phyloP scores from a whole-genome alignment of 2,329 filamentous ascomycete genomes.

The Bipolaris cookei region DNA sequence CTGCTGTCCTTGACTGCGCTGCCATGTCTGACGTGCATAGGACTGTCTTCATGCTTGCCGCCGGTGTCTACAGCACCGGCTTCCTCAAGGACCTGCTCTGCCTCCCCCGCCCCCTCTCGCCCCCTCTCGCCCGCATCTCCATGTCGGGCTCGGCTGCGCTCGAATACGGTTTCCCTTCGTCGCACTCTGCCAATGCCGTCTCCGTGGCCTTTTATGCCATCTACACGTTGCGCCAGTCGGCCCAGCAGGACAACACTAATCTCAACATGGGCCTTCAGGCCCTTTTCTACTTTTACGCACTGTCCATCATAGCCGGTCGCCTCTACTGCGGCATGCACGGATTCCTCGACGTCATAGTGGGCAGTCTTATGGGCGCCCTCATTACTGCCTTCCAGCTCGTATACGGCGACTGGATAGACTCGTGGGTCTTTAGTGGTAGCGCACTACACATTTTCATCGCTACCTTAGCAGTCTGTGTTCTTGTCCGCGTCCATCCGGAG shows the following conservation, averaged over 20 bases:
- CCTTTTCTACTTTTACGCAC: slow-evolving; percentile 81
- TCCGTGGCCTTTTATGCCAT: slow-evolving; percentile 89
- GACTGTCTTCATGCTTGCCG: slow-evolving; percentile 66
- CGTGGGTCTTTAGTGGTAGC: slow-evolving; percentile 63
- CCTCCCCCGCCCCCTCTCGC: slow-evolving; percentile 87
- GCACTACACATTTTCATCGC: slow-evolving; percentile 70
- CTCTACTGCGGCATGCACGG: slow-evolving; percentile 99
- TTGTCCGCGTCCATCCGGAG: slow-evolving; percentile 91
- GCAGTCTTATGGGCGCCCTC: slow-evolving; percentile 75
- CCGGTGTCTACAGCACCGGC: slow-evolving; percentile 74
- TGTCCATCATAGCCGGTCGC: slow-evolving; percentile 87
- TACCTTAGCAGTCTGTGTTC: slow-evolving; percentile 69
- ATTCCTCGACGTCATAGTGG: slow-evolving; percentile 86
- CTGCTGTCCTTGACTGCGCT: slow-evolving; percentile 12
- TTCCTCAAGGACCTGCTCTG: slow-evolving; percentile 95
- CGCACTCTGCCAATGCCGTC: slow-evolving; percentile 95
- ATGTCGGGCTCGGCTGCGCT: slow-evolving; percentile 96
- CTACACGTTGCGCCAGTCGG: slow-evolving; percentile 69
- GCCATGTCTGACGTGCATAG: slow-evolving; percentile 32
- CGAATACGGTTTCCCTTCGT: slow-evolving; percentile 97
- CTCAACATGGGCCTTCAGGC: slow-evolving; percentile 69
- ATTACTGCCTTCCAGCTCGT: slow-evolving; percentile 63
- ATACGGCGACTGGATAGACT: slow-evolving; percentile 67
- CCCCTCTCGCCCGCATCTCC: slow-evolving; percentile 90
- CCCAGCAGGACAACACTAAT: slow-evolving; percentile 65